These are phyloP conservation scores for bread wheat (Triticum aestivum) DNA, from an alignment of 176 grass and related monocot species.

Conservation along the genomic window IWGSC_CS_RefSeq_v2.1 NC_057814.1:11021425-11021924, in stretches of 20 bases:
- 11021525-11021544: constrained; percentile 23
- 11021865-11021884: neutral
- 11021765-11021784: neutral
- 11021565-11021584: constrained; percentile 74
- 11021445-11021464: neutral
- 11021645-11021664: constrained; percentile 48
- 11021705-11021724: neutral
- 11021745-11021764: neutral
- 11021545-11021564: constrained; percentile 56
- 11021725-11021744: neutral
- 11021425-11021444: neutral
- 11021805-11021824: neutral
- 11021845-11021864: neutral
- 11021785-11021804: neutral
- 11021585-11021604: constrained; percentile 69
- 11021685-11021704: constrained; percentile 17
- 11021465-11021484: neutral
- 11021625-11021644: neutral
- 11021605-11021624: constrained; percentile 92
- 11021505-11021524: constrained; percentile 28
- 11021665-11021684: constrained; percentile 54
- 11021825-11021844: neutral
- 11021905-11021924: neutral
- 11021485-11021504: neutral
- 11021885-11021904: neutral